Evolutionary conservation across 2,329 filamentous ascomycete genomes (phyloP), one percentile per base, ranked within the genome.

Genomic region (Neonectria hederae): DNA sequence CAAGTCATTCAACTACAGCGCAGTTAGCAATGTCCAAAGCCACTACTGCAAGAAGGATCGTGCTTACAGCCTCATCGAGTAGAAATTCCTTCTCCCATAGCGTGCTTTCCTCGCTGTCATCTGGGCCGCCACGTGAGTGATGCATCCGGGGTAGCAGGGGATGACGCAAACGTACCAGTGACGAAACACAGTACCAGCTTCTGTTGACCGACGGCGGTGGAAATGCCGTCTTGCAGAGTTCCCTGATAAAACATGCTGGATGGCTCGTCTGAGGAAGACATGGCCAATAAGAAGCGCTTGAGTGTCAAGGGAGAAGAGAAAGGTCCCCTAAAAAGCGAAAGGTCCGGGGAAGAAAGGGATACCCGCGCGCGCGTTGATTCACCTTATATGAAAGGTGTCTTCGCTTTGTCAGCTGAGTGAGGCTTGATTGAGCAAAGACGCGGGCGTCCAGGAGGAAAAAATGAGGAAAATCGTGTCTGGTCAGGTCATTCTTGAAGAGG

Each of bases 131-230:
- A 46, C 54, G 65, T 75, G 58, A 75, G 69, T 21, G 60, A 24
- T 40, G 13, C 17, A 54, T 46, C 43, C 56, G 30, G 22, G 57
- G 19, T 35, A 26, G 26, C 28, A 35, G 54, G 28, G 48, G 48
- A 52, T 45, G 54, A 59, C 57, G 65, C 26, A 60, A 67, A 69
- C 82, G 69, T 78, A 93, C 92, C 90, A 74, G 89, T 88, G 32
- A 97, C 90, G 78, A 97, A 97, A 80, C 93, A 97, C 30, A 92
- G 86, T 0, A 97, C 92, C 19, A 91, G 84, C 78, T 95, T 97
- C 63, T 87, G 83, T 76, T 94, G 84, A 65, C 88, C 86, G 7
- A 97, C 84, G 13, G 94, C 93, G 21, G 87, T 83, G 32, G 87
- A 84, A 71, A 97, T 97, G 63, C 93, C 94, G 73, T 91, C 90